Evolutionary conservation across 345 rosid genomes (phyloP).

Genomic region (Atalantia buxifolia): DNA sequence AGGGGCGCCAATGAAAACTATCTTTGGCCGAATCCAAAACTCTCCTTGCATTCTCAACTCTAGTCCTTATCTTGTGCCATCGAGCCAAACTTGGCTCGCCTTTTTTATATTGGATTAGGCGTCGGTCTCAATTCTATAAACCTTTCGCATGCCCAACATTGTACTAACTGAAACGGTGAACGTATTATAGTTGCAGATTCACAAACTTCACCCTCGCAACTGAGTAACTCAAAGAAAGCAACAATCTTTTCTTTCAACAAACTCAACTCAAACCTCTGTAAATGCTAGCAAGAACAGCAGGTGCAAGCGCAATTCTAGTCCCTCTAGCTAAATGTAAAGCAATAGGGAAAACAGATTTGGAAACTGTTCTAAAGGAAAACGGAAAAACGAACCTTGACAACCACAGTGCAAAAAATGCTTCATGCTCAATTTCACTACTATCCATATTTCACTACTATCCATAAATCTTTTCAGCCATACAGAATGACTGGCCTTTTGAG

Average conservation of each 20-base stretch:
- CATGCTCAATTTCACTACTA: conserved; percentile 39
- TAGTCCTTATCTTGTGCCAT: conserved; percentile 24
- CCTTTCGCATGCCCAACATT: conserved; percentile 44
- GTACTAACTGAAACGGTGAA: conserved; percentile 35
- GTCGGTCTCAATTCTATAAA: conserved; percentile 21
- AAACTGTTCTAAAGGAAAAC: not conserved
- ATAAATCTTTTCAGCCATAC: conserved; percentile 22
- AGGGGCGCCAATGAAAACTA: conserved; percentile 29
- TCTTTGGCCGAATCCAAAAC: conserved; percentile 25
- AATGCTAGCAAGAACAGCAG: conserved; percentile 37
- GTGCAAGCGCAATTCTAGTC: conserved; percentile 41
- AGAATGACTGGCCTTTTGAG: not conserved
- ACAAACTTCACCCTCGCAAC: not conserved
- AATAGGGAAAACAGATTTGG: conserved; percentile 10
- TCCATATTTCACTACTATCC: too few relatives aligned
- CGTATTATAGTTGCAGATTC: not conserved
- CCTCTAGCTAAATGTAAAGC: conserved; percentile 42
- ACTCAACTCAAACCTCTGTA: conserved; percentile 32
- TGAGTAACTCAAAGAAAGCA: not conserved
- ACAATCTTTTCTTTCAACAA: conserved; percentile 15
- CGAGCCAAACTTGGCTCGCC: conserved; percentile 30
- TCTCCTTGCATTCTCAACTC: conserved; percentile 9
- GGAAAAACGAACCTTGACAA: conserved; percentile 30
- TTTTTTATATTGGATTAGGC: conserved; percentile 17
- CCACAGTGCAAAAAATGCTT: conserved; percentile 44